Conservation (phyloP, 2,329 filamentous ascomycete genomes). For the Coniella lustricola region DNA sequence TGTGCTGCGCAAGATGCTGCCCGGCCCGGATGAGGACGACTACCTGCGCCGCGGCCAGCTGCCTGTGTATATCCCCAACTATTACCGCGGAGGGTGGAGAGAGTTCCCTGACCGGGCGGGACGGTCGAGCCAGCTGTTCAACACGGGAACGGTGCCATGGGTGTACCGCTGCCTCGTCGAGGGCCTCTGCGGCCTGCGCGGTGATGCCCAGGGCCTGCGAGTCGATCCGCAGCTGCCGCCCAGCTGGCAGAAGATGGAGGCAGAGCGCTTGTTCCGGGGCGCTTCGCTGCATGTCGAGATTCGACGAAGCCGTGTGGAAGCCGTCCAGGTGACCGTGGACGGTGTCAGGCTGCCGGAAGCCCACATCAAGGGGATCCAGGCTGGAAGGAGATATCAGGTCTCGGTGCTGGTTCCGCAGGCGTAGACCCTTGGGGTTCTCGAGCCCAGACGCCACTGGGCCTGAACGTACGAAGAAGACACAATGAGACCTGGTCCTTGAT, state of each 20-base stretch:
- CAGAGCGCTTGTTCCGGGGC: slow-evolving; percentile 41
- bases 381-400: slow-evolving; percentile 24
- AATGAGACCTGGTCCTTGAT: too few relatives aligned
- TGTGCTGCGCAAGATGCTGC: slow-evolving; percentile 46
- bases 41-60: slow-evolving; percentile 47
- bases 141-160: slow-evolving; percentile 52
- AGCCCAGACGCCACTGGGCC: too few relatives aligned
- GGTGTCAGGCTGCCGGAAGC: slow-evolving; percentile 31
- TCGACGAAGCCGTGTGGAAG: slow-evolving; percentile 31
- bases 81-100: slow-evolving; percentile 46
- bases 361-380: slow-evolving; percentile 33
- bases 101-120: slow-evolving; percentile 45
- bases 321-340: slow-evolving; percentile 33
- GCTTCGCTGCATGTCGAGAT: slow-evolving; percentile 42
- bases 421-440: too few relatives aligned
- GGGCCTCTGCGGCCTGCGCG: slow-evolving; percentile 46
- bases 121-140: slow-evolving; percentile 50
- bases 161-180: slow-evolving; percentile 49
- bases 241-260: slow-evolving; percentile 40
- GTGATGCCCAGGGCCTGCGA: slow-evolving; percentile 38
- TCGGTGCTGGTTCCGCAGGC: slow-evolving; percentile 3
- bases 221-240: slow-evolving; percentile 45
- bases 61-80: slow-evolving; percentile 52
- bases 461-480: too few relatives aligned
- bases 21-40: slow-evolving; percentile 44